Percentiles rank a stretch among this genome's conserved stretches.
Evolutionary conservation across 1,284 basidiomycete genomes (phyloP).

Genomic region (Trichosporon coremiiforme): DNA sequence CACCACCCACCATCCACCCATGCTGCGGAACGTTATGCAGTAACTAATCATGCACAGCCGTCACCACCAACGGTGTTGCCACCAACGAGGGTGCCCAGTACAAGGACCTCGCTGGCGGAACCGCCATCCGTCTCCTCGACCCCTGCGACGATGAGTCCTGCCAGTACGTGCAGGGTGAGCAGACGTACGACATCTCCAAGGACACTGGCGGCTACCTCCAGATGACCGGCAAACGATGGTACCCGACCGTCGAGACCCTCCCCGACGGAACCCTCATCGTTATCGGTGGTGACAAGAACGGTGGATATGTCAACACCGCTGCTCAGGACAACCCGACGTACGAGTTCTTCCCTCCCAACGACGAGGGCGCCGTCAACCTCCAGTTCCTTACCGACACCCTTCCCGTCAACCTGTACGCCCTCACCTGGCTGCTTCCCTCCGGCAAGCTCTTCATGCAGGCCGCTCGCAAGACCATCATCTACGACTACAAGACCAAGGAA

Average conservation of each 20-base stretch:
- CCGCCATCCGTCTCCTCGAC: slow-evolving; percentile 65
- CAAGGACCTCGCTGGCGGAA: slow-evolving; percentile 67
- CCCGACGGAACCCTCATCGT: slow-evolving; percentile 60
- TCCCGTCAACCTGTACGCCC: slow-evolving; percentile 85
- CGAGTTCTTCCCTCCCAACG: slow-evolving; percentile 71
- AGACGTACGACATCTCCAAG: slow-evolving; percentile 38
- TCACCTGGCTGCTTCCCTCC: slow-evolving; percentile 80
- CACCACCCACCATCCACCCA: slow-evolving; percentile 5
- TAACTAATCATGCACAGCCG: slow-evolving; percentile 36
- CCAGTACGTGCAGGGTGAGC: slow-evolving; percentile 74
- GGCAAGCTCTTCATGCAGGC: slow-evolving; percentile 75
- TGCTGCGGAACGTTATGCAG: not conserved
- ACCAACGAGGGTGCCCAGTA: slow-evolving; percentile 53
- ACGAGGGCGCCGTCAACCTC: slow-evolving; percentile 64
- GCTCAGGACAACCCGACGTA: slow-evolving; percentile 78
- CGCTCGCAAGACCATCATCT: slow-evolving; percentile 64
- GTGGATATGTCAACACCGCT: slow-evolving; percentile 66
- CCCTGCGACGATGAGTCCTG: slow-evolving; percentile 71
- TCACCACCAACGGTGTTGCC: slow-evolving; percentile 51
- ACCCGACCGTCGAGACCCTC: slow-evolving; percentile 64
- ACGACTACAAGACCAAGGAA: slow-evolving; percentile 64
- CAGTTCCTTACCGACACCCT: slow-evolving; percentile 79
- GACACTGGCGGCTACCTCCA: slow-evolving; percentile 61
- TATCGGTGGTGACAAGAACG: slow-evolving; percentile 57
- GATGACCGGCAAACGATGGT: slow-evolving; percentile 84